Evolutionary conservation across 768 basidiomycete species (phyloP), one percentile per base, ranked within the genome.

Genomic region (Gelatoporia subvermispora): DNA sequence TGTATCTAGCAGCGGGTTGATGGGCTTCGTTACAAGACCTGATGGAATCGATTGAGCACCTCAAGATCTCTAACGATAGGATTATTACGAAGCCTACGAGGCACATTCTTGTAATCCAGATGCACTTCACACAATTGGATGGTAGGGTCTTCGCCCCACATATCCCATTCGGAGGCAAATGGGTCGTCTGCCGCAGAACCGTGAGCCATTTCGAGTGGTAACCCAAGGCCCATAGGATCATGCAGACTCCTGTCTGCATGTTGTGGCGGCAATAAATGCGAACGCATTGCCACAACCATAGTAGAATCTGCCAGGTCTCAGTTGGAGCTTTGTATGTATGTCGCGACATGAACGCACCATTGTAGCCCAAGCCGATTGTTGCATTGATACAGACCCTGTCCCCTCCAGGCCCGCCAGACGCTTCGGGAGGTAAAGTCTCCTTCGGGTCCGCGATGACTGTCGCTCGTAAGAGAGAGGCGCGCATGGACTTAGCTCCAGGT

Each of bases 71-170:
- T 43, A 22, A 40, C 17, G 21, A 50, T 42, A 47, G 41, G 38
- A 20, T 47, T 22, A 21, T 35, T 21, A 41, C 25, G 16, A 50
- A n/a, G n/a, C 75, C 51, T 66, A 82, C 81, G 65, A 50, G 77
- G 70, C 5, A 53, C 47, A 28, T 51, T 72, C 48, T 81, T 75
- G 45, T 75, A 77, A 28, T 68, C 64, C 15, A 86, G 58, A 23
- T 72, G 71, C 9, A 85, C 72, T 64, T 85, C 81, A 45, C 71
- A 79, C n/a, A 88, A 52, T 31, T 84, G 77, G 51, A 88, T 77
- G 2, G 62, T 71, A 7, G 68, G 65, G 45, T 85, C 82, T 59
- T 85, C 84, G 4, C 79, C 76, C 65, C 77, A 77, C 38, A 69
- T 64, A 41, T 84, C 82, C 75, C 77, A 74, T 36, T 74, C 68